Percentiles rank a stretch among this genome's conserved stretches.
Conservation (phyloP, 75 land plant genomes). For the Larix kaempferi region DNA sequence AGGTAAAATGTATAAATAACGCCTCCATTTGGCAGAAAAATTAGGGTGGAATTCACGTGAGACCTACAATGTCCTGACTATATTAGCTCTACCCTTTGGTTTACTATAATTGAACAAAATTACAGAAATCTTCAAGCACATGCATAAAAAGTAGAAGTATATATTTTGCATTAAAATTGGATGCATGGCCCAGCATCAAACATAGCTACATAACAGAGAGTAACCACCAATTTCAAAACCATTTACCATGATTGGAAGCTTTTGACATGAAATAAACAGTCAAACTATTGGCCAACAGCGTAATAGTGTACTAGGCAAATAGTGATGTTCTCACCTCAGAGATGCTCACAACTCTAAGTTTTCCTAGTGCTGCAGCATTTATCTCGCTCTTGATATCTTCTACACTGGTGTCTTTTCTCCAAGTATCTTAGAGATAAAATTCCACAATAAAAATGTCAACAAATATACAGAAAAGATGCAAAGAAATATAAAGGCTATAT, state of each 20-base stretch:
- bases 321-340: constrained; percentile 31
- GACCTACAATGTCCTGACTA: constrained; percentile 31
- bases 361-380: constrained; percentile 45
- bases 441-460: background rate
- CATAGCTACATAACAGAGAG: background rate
- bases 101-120: background rate
- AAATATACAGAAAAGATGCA: background rate
- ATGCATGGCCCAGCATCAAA: background rate
- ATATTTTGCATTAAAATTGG: background rate
- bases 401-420: constrained; percentile 48
- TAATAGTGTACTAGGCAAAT: background rate
- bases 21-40: constrained; percentile 87
- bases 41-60: constrained; percentile 82
- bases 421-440: constrained; percentile 48
- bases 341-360: constrained; percentile 43
- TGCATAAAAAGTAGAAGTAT: background rate
- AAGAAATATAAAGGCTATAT: background rate
- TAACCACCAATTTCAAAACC: background rate
- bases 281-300: background rate
- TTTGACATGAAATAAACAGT: background rate
- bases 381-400: constrained; percentile 47
- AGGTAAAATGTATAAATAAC: constrained; percentile 75
- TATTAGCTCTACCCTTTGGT: constrained; percentile 1
- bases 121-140: background rate
- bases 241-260: background rate